Evolutionary conservation across 108 stramenopile genomes (phyloP), one percentile per base, ranked within the genome.

Genomic region (Cyclotella distinguenda): DNA sequence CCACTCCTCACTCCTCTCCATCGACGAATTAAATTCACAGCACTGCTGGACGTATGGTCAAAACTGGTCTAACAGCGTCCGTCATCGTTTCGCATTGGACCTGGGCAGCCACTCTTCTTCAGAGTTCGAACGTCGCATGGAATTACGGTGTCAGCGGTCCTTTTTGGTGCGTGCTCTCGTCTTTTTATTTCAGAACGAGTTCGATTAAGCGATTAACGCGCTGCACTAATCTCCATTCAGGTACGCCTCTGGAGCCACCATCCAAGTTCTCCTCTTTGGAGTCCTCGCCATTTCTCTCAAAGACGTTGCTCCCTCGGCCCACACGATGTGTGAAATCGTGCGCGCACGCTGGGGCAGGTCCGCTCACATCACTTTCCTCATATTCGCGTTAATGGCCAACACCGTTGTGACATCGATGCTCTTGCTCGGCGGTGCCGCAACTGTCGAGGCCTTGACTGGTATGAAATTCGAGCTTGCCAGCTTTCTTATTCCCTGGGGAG

Each of bases 111-210:
- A 95, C 95, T 21, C 88, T 96, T 35, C 92, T 96, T 42, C 95
- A 96, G 70, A 88, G 86, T 52, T 90, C 90, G 51, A 96, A 96
- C 66, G 95, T 96, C 19, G 95, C 95, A n/a, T 96, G 88, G 87
- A 54, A 77, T 16, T 96, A 91, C 57, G 95, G 95, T 56, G 91
- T 95, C 21, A 90, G 90, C 23, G 95, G 95, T 26, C 95, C 95
- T 19, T 95, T 95, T 79, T 95, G 95, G 95, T 84, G 60, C 69
- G 79, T 67, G 11, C 9, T 32, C 25, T 35, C 6, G 34, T 27
- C n/a, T n/a, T n/a, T 33, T 26, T 38, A 40, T 58, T 19, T 66
- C 16, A 34, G 33, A n/a, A 31, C 26, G 10, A 15, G 32, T 43
- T 32, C 13, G 25, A 43, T 36, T 38, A 38, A 10, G 38, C 10